Conservation (phyloP, 2,329 filamentous ascomycete genomes). For the Lasiodiplodia citricola region DNA sequence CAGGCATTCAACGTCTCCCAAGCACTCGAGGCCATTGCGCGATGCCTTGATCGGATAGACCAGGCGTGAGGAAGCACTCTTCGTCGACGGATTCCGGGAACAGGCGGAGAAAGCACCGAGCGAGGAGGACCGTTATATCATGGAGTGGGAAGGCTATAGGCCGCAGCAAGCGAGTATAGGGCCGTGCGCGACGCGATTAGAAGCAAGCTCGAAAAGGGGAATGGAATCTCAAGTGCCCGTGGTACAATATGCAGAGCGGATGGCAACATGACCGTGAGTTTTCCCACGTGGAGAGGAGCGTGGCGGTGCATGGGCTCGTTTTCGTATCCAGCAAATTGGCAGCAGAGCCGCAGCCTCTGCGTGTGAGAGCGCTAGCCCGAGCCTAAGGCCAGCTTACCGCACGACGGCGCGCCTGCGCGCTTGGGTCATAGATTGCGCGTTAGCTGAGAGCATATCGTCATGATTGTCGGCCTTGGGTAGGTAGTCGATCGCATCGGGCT, state of each 20-base stretch:
- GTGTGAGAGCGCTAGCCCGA: neutral
- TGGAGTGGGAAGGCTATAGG: neutral
- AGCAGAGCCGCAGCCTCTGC: conserved; percentile 5
- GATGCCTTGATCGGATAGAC: conserved; percentile 18
- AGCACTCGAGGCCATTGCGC: conserved; percentile 18
- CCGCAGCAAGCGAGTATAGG: conserved; percentile 16
- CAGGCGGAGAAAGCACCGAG: conserved; percentile 3
- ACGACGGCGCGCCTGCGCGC: neutral
- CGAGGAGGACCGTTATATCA: neutral
- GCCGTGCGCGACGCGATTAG: neutral
- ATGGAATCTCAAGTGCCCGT: neutral
- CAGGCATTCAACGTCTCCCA: conserved; percentile 17
- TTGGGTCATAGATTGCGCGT: conserved; percentile 13
- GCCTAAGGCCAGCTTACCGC: too few species aligned
- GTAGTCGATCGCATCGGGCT: neutral
- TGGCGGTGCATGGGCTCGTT: neutral
- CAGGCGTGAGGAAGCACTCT: neutral
- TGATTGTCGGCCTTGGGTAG: neutral
- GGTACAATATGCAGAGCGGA: too few species aligned
- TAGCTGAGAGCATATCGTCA: neutral
- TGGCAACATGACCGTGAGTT: neutral
- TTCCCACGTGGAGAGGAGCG: neutral
- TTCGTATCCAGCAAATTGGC: conserved; percentile 21
- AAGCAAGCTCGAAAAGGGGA: neutral
- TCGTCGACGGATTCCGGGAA: neutral